Percentiles rank a stretch among this genome's conserved stretches.
These are phyloP conservation scores for Globisporangium mamillatum DNA, from an alignment of 352 stramenopile species.

Conservation along the genomic window DNA sequence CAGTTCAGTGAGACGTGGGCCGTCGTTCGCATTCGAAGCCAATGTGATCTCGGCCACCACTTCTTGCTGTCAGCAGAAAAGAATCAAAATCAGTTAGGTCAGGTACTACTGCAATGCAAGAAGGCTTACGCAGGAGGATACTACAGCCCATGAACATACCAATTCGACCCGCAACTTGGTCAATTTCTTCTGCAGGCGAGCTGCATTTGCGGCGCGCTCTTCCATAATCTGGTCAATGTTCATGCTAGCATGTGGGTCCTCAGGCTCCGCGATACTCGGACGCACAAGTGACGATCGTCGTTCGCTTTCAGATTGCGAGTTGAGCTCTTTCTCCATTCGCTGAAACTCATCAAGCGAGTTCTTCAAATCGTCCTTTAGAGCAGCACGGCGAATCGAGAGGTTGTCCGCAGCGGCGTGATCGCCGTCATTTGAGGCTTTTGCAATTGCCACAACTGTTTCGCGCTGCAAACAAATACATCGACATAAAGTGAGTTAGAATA, in stretches of 20 bases:
- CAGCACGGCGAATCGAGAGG: slow-evolving; percentile 57
- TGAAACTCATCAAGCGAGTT: slow-evolving; percentile 69
- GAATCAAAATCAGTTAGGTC: background rate
- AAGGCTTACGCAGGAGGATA: background rate
- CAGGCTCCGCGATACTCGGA: slow-evolving; percentile 18
- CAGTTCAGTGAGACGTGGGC: slow-evolving; percentile 39
- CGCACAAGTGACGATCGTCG: slow-evolving; percentile 31
- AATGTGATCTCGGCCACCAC: slow-evolving; percentile 59
- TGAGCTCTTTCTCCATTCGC: slow-evolving; percentile 62
- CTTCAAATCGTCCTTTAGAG: slow-evolving; percentile 68
- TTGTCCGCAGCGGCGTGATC: slow-evolving; percentile 60
- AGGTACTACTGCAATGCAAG: background rate
- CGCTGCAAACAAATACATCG: slow-evolving; percentile 19
- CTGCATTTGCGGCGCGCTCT: slow-evolving; percentile 33
- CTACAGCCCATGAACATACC: slow-evolving; percentile 13
- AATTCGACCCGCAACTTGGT: slow-evolving; percentile 41
- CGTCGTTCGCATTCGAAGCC: slow-evolving; percentile 53
- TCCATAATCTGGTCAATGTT: slow-evolving; percentile 51
- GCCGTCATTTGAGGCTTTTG: slow-evolving; percentile 46
- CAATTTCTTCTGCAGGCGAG: slow-evolving; percentile 46
- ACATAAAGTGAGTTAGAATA: background rate
- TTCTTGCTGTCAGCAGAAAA: slow-evolving; percentile 39
- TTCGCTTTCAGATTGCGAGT: slow-evolving; percentile 18
- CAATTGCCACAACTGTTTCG: slow-evolving; percentile 59
- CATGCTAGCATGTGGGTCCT: slow-evolving; percentile 18